These are phyloP conservation scores for Phytophthora brassicae DNA, from an alignment of 352 stramenopile species.

Conservation along the genomic window DNA sequence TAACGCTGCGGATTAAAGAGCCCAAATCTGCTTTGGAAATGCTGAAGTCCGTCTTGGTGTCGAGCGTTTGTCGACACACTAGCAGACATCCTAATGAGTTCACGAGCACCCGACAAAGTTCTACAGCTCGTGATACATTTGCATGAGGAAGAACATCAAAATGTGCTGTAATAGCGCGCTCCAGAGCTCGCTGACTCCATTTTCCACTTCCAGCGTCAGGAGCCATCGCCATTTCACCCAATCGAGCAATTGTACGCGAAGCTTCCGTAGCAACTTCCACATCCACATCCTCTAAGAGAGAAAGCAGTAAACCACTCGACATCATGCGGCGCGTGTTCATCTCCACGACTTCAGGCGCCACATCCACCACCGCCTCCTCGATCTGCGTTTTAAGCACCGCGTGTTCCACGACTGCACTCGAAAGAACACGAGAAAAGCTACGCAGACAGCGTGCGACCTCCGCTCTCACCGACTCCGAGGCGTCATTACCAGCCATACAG, in stretches of 20 bases:
- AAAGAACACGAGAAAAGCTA: slow-evolving; percentile 20
- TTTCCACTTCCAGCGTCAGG: slow-evolving; percentile 8
- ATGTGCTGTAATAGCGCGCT: slow-evolving; percentile 50
- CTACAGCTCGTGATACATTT: not conserved
- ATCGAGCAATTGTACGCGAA: slow-evolving; percentile 41
- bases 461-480: slow-evolving; percentile 32
- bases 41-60: slow-evolving; percentile 19
- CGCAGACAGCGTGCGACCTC: slow-evolving; percentile 48
- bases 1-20: slow-evolving; percentile 28
- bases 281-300: slow-evolving; percentile 57
- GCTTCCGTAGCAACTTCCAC: slow-evolving; percentile 47
- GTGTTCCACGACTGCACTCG: slow-evolving; percentile 35
- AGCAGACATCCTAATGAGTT: slow-evolving; percentile 34
- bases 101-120: slow-evolving; percentile 26
- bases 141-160: slow-evolving; percentile 46
- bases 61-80: slow-evolving; percentile 21
- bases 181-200: slow-evolving; percentile 40
- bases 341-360: slow-evolving; percentile 33
- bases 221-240: slow-evolving; percentile 31
- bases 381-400: slow-evolving; percentile 57
- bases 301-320: slow-evolving; percentile 58
- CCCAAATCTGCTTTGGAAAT: slow-evolving; percentile 31
- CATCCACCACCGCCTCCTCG: slow-evolving; percentile 48
- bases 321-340: slow-evolving; percentile 58
- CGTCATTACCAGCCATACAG: slow-evolving; percentile 42